Conservation (phyloP, 2,329 filamentous ascomycete species). For the Blastomyces silverae region DNA sequence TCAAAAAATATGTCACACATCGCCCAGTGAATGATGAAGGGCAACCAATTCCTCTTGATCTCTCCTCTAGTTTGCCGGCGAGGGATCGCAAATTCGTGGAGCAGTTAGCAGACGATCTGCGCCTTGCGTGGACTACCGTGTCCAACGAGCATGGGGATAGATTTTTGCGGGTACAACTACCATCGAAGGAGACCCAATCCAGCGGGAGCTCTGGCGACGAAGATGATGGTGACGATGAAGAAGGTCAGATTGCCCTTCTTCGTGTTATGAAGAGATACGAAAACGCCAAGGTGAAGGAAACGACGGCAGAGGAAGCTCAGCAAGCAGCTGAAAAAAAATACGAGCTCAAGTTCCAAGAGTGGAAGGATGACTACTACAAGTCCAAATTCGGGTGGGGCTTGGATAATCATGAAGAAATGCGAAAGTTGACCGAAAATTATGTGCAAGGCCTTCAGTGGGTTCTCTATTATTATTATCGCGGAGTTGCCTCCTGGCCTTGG, state of each 20-base stretch:
- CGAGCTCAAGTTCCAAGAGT: slow-evolving; percentile 77
- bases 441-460: slow-evolving; percentile 98
- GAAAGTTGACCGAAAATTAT: slow-evolving; percentile 84
- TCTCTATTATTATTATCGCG: slow-evolving; percentile 93
- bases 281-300: slow-evolving; percentile 75
- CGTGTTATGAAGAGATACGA: slow-evolving; percentile 87
- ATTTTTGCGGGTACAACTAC: slow-evolving; percentile 59
- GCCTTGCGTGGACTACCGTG: slow-evolving; percentile 58
- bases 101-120: slow-evolving; percentile 66
- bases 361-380: slow-evolving; percentile 92
- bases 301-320: slow-evolving; percentile 71
- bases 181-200: slow-evolving; percentile 43
- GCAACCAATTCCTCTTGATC: slow-evolving; percentile 55
- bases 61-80: slow-evolving; percentile 66
- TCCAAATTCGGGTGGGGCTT: slow-evolving; percentile 86
- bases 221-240: slow-evolving; percentile 69
- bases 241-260: slow-evolving; percentile 72
- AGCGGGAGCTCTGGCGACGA: slow-evolving; percentile 39
- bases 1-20: slow-evolving; percentile 75
- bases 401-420: slow-evolving; percentile 72
- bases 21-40: slow-evolving; percentile 49
- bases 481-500: slow-evolving; percentile 98
- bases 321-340: slow-evolving; percentile 76
- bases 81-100: slow-evolving; percentile 90
- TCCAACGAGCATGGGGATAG: slow-evolving; percentile 59